phyloP scores from a whole-genome alignment of 345 rosid species.

The Hypericum androsaemum region DNA sequence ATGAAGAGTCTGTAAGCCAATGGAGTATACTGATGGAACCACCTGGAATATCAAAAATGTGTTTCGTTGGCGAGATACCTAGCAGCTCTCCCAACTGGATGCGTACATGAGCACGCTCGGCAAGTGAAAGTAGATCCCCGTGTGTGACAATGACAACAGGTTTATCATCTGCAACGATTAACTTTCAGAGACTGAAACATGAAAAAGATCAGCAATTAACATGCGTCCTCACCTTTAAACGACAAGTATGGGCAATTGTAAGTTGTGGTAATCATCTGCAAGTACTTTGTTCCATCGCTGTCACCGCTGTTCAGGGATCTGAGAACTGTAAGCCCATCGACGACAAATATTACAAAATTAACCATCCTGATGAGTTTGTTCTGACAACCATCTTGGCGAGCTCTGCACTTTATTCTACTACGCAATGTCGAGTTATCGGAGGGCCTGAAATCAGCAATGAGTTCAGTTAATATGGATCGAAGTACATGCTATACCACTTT shows the following conservation, averaged over 20 bases:
- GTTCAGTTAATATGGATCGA: background rate
- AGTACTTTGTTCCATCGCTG: conserved; percentile 19
- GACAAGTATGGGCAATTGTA: conserved; percentile 54
- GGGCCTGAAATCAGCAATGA: conserved; percentile 28
- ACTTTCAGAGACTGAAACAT: background rate
- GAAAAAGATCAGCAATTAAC: conserved; percentile 2
- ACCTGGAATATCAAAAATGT: conserved; percentile 83
- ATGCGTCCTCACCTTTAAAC: conserved; percentile 44
- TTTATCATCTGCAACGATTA: conserved; percentile 49
- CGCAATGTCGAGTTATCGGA: conserved; percentile 41
- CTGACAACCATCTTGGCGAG: conserved; percentile 18
- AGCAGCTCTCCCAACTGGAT: conserved; percentile 57
- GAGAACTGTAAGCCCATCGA: conserved; percentile 46
- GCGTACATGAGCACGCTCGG: conserved; percentile 45
- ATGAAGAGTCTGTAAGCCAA: no score
- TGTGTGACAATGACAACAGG: conserved; percentile 79
- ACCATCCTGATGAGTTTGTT: conserved; percentile 33
- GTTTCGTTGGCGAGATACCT: conserved; percentile 57
- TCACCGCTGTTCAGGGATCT: conserved; percentile 33
- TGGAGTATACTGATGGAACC: conserved; percentile 6
- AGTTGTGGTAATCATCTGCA: conserved; percentile 23
- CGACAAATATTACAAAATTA: conserved; percentile 60
- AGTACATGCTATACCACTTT: background rate
- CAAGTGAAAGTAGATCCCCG: conserved; percentile 55
- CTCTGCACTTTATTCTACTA: conserved; percentile 32